Evolutionary conservation across 805 yeast species (phyloP).

Genomic region (Kazachstania taianensis): DNA sequence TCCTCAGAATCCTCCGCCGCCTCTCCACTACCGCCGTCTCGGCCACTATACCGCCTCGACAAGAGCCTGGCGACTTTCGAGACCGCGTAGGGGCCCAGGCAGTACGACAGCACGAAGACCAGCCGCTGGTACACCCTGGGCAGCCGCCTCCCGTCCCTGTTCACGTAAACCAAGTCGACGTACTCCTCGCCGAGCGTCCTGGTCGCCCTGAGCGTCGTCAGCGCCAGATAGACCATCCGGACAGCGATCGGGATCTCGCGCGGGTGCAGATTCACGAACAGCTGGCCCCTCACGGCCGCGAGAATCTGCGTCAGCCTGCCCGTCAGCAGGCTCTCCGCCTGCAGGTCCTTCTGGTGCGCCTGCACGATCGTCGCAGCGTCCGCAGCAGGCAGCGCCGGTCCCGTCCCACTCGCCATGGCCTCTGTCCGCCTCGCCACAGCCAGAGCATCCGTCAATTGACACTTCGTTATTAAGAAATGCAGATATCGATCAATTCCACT

Average conservation of each 20-base stretch:
- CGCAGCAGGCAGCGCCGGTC: slow-evolving; percentile 48
- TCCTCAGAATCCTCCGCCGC: slow-evolving; percentile 1
- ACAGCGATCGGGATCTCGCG: slow-evolving; percentile 50
- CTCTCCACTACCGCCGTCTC: slow-evolving; percentile 1
- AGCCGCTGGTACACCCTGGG: slow-evolving; percentile 39
- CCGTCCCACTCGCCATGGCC: too few relatives aligned
- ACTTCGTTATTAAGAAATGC: too few relatives aligned
- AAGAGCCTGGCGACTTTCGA: slow-evolving; percentile 15
- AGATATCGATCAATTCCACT: too few relatives aligned
- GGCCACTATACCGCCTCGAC: slow-evolving; percentile 1
- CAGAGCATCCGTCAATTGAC: too few relatives aligned
- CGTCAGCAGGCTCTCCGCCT: slow-evolving; percentile 48
- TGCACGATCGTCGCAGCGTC: slow-evolving; percentile 86
- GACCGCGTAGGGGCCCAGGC: slow-evolving; percentile 51
- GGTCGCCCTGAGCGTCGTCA: slow-evolving; percentile 68
- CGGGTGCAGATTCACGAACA: slow-evolving; percentile 54
- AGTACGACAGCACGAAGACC: slow-evolving; percentile 50
- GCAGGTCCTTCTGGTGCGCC: slow-evolving; percentile 83
- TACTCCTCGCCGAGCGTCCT: slow-evolving; percentile 92
- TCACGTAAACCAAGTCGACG: slow-evolving; percentile 66
- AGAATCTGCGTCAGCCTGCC: slow-evolving; percentile 47
- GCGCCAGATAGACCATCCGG: slow-evolving; percentile 51
- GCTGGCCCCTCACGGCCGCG: slow-evolving; percentile 45
- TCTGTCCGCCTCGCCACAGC: too few relatives aligned
- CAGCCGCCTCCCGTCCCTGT: slow-evolving; percentile 39